Evolutionary conservation across 768 basidiomycete genomes (phyloP).

Genomic region (Hygrocybe punicea): DNA sequence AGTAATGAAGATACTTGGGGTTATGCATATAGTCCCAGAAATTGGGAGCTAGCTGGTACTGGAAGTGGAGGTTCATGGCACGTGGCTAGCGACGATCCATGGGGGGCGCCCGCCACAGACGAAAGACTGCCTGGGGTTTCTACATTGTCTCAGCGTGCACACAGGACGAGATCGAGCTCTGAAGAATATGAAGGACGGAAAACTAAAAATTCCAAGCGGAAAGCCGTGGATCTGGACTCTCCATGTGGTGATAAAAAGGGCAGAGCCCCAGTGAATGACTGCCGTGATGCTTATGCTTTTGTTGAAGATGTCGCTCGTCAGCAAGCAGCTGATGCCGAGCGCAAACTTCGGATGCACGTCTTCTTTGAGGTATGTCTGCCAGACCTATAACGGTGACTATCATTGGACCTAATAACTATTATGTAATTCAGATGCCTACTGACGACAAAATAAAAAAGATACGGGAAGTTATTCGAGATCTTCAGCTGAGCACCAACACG

Average conservation of each 20-base stretch:
- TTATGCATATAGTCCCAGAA: neutral
- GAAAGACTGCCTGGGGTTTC: neutral
- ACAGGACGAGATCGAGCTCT: neutral
- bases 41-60: neutral
- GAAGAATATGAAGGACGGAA: neutral
- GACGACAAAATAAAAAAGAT: conserved; percentile 53
- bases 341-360: conserved; percentile 44
- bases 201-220: neutral
- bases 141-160: neutral
- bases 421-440: conserved; percentile 46
- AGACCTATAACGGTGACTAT: neutral
- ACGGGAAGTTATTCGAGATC: conserved; percentile 41
- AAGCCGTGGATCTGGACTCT: neutral
- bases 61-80: conserved; percentile 5
- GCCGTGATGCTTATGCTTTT: conserved; percentile 26
- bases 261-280: neutral
- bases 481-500: neutral
- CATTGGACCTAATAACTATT: neutral
- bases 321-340: conserved; percentile 36
- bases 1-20: conserved; percentile 15
- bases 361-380: conserved; percentile 47
- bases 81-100: neutral
- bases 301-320: conserved; percentile 47
- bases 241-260: neutral
- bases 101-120: neutral